Evolutionary conservation across 169 alveolate genomes (phyloP).

Genomic region (Toxoplasma gondii): DNA sequence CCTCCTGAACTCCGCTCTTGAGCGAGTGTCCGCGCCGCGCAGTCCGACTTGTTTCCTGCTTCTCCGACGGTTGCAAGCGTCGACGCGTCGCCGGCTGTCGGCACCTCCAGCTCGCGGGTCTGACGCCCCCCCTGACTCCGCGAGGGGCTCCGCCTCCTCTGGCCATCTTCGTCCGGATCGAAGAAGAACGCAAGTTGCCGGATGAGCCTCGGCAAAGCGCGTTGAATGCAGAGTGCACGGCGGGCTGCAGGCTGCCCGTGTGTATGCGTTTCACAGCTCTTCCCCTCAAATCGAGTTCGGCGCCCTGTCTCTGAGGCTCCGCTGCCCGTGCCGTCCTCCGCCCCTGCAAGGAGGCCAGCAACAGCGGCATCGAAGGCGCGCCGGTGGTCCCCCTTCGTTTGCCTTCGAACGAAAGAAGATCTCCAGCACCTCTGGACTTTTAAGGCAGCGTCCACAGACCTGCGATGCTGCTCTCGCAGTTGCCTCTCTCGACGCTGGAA

Average conservation of each 20-base stretch:
- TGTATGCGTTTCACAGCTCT: not conserved
- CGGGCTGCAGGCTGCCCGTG: not conserved
- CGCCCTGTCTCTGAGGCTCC: not conserved
- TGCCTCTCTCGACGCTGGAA: constrained; percentile 35
- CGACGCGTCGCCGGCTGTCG: not conserved
- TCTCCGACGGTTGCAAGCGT: not conserved
- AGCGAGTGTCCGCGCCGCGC: not conserved
- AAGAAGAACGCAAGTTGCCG: constrained; percentile 15
- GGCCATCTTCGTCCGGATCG: not conserved
- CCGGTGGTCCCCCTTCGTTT: not conserved
- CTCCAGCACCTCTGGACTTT: not conserved
- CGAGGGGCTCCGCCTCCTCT: not conserved
- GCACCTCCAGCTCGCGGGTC: not conserved
- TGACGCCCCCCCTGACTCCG: not conserved
- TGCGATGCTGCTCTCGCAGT: constrained; percentile 11
- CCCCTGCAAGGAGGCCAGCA: not conserved
- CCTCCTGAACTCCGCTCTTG: not conserved
- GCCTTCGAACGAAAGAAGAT: not conserved
- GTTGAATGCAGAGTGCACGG: not conserved
- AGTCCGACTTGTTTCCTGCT: not conserved
- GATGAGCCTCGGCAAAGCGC: not conserved
- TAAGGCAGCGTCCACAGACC: not conserved
- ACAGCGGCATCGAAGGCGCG: not conserved
- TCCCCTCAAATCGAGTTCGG: not conserved
- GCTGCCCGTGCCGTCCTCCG: not conserved